phyloP scores from a whole-genome alignment of 352 stramenopile genomes.

The Phytophthora rubi region DNA sequence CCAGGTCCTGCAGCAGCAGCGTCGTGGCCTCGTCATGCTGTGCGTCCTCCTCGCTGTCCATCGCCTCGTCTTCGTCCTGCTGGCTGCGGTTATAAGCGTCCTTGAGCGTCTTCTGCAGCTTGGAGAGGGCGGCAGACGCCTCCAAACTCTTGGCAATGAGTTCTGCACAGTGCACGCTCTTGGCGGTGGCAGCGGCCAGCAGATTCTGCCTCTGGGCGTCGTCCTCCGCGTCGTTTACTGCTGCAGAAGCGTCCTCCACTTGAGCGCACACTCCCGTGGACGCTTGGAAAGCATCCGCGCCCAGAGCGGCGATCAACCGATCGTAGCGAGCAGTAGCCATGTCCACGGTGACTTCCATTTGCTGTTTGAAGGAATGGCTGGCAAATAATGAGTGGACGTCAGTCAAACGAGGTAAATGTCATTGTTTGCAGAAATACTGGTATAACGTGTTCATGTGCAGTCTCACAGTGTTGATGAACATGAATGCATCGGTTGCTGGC shows the following conservation, averaged over 20 bases:
- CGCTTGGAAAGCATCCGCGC: conserved; percentile 59
- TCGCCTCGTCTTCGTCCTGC: conserved; percentile 42
- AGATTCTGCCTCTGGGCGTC: conserved; percentile 46
- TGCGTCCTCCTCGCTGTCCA: conserved; percentile 48
- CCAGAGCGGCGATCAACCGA: conserved; percentile 60
- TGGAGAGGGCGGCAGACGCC: conserved; percentile 50
- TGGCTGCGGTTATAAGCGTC: conserved; percentile 34
- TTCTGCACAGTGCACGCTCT: conserved; percentile 76
- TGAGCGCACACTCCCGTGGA: conserved; percentile 36
- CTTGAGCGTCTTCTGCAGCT: conserved; percentile 51
- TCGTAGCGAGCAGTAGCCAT: conserved; percentile 52
- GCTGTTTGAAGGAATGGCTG: too few relatives aligned
- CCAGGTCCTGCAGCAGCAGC: conserved; percentile 66
- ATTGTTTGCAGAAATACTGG: too few relatives aligned
- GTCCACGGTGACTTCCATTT: too few relatives aligned
- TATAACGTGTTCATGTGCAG: too few relatives aligned
- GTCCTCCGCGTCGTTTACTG: conserved; percentile 26
- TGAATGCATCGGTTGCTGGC: too few relatives aligned
- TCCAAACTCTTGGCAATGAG: conserved; percentile 79
- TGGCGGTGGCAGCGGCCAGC: conserved; percentile 48
- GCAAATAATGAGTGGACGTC: not conserved
- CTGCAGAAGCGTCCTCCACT: conserved; percentile 45
- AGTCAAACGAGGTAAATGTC: too few relatives aligned
- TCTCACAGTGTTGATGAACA: too few relatives aligned
- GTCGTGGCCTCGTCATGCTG: conserved; percentile 47